These are phyloP conservation scores for Nematocida displodere DNA, from an alignment of 371 early-diverging fungal species.

Conservation along the genomic window DNA sequence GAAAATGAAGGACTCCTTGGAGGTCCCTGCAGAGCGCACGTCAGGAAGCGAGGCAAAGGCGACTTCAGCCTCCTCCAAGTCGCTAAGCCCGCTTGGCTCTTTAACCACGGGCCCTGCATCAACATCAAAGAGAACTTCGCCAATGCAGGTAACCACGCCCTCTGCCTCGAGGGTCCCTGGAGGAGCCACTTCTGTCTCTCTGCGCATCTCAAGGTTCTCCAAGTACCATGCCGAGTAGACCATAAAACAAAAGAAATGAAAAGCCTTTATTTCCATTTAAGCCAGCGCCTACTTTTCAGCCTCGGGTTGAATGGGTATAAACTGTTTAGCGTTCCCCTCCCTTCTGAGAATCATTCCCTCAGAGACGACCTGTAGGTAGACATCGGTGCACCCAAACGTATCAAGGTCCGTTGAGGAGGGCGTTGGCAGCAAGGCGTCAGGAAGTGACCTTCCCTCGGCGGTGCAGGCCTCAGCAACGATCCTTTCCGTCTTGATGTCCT, in stretches of 20 bases:
- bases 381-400: not conserved
- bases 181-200: not conserved
- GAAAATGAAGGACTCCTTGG: not conserved
- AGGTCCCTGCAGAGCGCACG: not conserved
- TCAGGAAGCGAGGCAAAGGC: not conserved
- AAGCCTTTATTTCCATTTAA: constrained; percentile 46
- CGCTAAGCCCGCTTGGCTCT: not conserved
- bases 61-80: not conserved
- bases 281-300: too few relatives aligned
- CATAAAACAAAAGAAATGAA: constrained; percentile 39
- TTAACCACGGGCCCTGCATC: not conserved
- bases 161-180: not conserved
- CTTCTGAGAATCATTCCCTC: not conserved
- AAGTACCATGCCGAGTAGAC: constrained; percentile 34
- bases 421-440: not conserved
- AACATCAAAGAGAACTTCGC: constrained; percentile 4
- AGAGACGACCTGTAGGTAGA: constrained; percentile 8
- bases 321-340: not conserved
- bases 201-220: constrained; percentile 31
- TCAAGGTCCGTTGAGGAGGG: constrained; percentile 9
- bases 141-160: not conserved
- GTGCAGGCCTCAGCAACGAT: not conserved
- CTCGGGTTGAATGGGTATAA: constrained; percentile 24
- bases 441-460: not conserved
- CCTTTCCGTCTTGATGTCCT: constrained; percentile 14